Percentiles rank a stretch among this genome's conserved stretches.
phyloP scores from a whole-genome alignment of 2,329 filamentous ascomycete species.

The Cladosporium austrohemisphaericum region DNA sequence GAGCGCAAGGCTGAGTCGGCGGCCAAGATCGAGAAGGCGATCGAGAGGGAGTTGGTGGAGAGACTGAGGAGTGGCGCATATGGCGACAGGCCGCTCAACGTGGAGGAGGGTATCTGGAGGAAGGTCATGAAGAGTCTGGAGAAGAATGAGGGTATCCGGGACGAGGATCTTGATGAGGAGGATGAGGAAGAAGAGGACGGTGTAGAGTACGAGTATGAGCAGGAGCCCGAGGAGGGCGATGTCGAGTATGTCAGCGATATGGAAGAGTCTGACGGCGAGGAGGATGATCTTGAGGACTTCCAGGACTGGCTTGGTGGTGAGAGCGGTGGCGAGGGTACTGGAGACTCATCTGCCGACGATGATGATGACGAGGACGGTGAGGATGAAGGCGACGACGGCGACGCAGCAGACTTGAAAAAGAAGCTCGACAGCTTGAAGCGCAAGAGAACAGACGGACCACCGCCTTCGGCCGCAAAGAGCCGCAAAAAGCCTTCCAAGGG shows the following conservation, averaged over 20 bases:
- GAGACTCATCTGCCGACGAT: constrained; percentile 56
- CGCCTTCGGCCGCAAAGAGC: constrained; percentile 50
- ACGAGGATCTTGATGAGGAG: constrained; percentile 85
- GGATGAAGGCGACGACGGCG: constrained; percentile 47
- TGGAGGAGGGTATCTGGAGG: constrained; percentile 94
- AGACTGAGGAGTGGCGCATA: constrained; percentile 87
- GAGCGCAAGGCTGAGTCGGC: constrained; percentile 51
- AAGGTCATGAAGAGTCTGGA: constrained; percentile 91
- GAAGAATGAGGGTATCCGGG: constrained; percentile 72
- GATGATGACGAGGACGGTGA: constrained; percentile 57
- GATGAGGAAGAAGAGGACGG: constrained; percentile 71
- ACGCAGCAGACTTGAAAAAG: constrained; percentile 56
- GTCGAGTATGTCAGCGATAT: constrained; percentile 94
- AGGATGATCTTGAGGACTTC: constrained; percentile 76
- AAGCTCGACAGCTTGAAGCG: constrained; percentile 53
- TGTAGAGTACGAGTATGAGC: constrained; percentile 60
- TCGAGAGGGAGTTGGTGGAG: constrained; percentile 92
- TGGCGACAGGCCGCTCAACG: constrained; percentile 89
- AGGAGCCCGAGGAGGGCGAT: constrained; percentile 57
- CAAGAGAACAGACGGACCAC: constrained; percentile 48
- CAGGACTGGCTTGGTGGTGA: constrained; percentile 89
- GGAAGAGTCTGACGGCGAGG: constrained; percentile 69
- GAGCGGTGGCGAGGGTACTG: constrained; percentile 47
- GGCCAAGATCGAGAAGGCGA: constrained; percentile 91
- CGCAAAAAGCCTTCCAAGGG: constrained; percentile 53